Percentiles rank a stretch among this genome's conserved stretches.
Evolutionary conservation across 2,329 filamentous ascomycete species (phyloP).

Genomic region (Microdochium trichocladiopsis): DNA sequence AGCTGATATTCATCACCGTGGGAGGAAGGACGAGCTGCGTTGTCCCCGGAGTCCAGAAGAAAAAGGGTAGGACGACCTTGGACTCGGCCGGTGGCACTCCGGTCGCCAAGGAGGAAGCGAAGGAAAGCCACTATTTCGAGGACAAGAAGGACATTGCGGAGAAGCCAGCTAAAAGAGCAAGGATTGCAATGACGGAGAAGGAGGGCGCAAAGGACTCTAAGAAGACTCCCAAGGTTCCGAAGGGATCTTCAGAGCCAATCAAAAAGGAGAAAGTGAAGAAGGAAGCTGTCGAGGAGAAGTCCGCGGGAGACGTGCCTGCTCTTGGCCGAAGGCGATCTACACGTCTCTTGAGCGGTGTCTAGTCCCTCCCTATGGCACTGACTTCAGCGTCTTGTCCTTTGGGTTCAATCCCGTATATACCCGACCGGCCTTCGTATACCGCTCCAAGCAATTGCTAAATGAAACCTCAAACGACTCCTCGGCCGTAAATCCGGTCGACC

Average conservation of each 20-base stretch:
- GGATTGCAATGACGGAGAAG: not conserved
- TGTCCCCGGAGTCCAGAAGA: slow-evolving; percentile 81
- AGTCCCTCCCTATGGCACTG: no score
- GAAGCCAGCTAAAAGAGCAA: not conserved
- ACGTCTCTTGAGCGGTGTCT: not conserved
- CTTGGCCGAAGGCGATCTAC: not conserved
- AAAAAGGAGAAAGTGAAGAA: slow-evolving; percentile 1
- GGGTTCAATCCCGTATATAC: not conserved
- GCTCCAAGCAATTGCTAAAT: not conserved
- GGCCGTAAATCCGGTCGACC: slow-evolving; percentile 21
- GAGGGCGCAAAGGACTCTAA: not conserved
- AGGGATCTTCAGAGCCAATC: not conserved
- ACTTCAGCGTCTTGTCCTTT: no score
- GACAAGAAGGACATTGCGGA: not conserved
- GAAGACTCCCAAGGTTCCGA: not conserved
- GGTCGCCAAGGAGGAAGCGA: slow-evolving; percentile 31
- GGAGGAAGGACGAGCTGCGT: slow-evolving; percentile 88
- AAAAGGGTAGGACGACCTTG: slow-evolving; percentile 40
- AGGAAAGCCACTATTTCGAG: not conserved
- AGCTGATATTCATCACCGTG: slow-evolving; percentile 79
- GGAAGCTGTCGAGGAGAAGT: slow-evolving; percentile 13
- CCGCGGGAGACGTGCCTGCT: not conserved
- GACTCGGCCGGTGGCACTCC: slow-evolving; percentile 7
- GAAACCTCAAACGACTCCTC: not conserved
- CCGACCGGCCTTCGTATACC: not conserved